Base-by-base conservation (phyloP, 2,329 filamentous ascomycete genomes). In the Trichoderma sp. region DNA sequence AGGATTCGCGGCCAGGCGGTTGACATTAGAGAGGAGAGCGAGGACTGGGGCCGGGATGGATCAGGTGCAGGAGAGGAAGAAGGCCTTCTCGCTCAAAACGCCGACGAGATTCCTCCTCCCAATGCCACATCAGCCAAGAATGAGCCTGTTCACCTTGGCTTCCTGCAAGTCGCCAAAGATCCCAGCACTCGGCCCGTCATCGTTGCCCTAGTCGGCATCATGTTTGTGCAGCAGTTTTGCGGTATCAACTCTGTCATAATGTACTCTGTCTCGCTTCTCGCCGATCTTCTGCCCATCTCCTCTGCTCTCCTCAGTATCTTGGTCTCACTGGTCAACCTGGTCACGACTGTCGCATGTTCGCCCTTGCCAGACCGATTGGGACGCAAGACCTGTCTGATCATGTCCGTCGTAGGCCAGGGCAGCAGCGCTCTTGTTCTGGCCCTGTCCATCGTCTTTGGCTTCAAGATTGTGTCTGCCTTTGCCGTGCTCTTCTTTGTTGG, bases 171-270 rank as follows among this genome's bases (percentile, higher is more conserved):
- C 11, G 81, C 94, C 51, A 86, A 83, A 28, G 89, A 95, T 76
- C 86, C 90, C 0, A 83, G 88, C 9, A 92, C 93, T 77, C 88
- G 91, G 3, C 91, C 90, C 0, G 92, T 92, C 67, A 91, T 97
- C 69, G 86, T 96, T 73, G 94, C 95, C 5, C 93, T 97, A 4
- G 88, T 97, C 14, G 94, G 93, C 1, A 91, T 97, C 76, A 98
- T 98, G 95, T 87, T 95, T 72, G 92, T 93, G 1, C 96, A 98
- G 80, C 96, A 99, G 80, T 86, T 98, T 47, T 95, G 93, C 72
- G 95, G 94, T 61, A 95, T 98, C 83, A 98, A 99, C 87, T 95
- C 92, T 72, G 95, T 98, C 78, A 92, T 98, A 82, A 98, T 99
- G 95, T 99, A 99, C 82, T 97, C 95, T 2, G 96, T 98, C 6